These are phyloP conservation scores for Ramaria sp. DNA, from an alignment of 768 basidiomycete species.

Conservation along the genomic window DNA sequence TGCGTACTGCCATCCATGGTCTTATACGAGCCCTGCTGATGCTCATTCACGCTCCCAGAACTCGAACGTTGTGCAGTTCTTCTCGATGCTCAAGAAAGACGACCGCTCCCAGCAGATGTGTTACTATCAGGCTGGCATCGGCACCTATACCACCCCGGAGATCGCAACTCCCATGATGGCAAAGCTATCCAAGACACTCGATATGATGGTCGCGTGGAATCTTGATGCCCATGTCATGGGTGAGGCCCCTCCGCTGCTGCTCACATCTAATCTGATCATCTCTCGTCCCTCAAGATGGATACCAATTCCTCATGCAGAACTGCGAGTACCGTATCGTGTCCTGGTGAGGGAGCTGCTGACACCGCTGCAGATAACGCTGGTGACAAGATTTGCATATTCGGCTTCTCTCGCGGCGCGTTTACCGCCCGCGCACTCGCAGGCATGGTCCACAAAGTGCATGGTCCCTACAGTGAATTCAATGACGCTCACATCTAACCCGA, in stretches of 20 bases:
- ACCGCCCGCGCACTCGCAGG: conserved; percentile 62
- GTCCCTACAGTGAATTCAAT: neutral
- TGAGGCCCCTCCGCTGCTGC: conserved; percentile 16
- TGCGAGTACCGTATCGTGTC: conserved; percentile 26
- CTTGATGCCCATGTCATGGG: conserved; percentile 67
- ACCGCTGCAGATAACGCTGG: conserved; percentile 19
- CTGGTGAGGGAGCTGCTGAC: neutral
- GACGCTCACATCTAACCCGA: neutral
- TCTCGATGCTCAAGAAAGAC: conserved; percentile 62
- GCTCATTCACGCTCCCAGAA: conserved; percentile 31
- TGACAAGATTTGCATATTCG: conserved; percentile 72
- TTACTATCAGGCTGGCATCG: conserved; percentile 75
- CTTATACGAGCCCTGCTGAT: no score
- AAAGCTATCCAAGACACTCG: conserved; percentile 43
- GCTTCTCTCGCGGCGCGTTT: conserved; percentile 70
- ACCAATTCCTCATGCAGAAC: conserved; percentile 72
- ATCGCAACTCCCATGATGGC: conserved; percentile 49
- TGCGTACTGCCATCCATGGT: no score
- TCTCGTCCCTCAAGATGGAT: conserved; percentile 27
- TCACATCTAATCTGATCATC: neutral
- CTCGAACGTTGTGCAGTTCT: conserved; percentile 61
- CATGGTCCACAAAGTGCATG: conserved; percentile 30
- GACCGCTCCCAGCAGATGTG: conserved; percentile 50
- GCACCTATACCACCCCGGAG: conserved; percentile 57
- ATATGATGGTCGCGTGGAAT: conserved; percentile 51